These are phyloP conservation scores for Rhodotorula sp. DNA, from an alignment of 1,284 basidiomycete genomes.

Conservation along the genomic window DNA sequence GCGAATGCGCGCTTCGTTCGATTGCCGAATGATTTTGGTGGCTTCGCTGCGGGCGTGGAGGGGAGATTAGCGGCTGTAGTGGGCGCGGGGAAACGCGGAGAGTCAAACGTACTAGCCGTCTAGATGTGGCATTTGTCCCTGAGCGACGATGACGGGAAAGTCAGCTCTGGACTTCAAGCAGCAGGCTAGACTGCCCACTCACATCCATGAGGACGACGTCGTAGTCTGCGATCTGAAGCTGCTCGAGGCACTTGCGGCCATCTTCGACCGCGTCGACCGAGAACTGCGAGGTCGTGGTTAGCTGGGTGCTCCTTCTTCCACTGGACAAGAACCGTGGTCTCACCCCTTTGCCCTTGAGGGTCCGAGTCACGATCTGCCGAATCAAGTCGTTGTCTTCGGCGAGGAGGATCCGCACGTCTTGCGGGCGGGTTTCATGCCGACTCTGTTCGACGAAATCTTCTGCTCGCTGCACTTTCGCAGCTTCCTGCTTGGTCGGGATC, in stretches of 20 bases:
- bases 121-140: conserved; percentile 39
- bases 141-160: not conserved
- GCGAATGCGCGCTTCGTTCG: conserved; percentile 2
- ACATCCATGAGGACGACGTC: conserved; percentile 41
- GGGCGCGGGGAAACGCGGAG: too few species aligned
- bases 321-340: not conserved
- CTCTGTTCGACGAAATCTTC: not conserved
- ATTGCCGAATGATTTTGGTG: conserved; percentile 24
- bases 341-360: conserved; percentile 13
- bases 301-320: not conserved
- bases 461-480: too few species aligned
- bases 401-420: conserved; percentile 30
- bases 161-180: not conserved
- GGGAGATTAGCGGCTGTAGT: too few species aligned
- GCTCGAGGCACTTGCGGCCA: conserved; percentile 14
- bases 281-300: not conserved
- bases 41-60: conserved; percentile 7
- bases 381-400: conserved; percentile 43
- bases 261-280: conserved; percentile 19
- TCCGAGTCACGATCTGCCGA: conserved; percentile 37
- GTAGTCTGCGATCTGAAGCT: conserved; percentile 29
- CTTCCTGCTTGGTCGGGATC: not conserved
- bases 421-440: not conserved
- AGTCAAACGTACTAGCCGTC: conserved; percentile 29
- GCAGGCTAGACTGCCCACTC: not conserved